Conservation (phyloP, 768 basidiomycete genomes). For the Naematelia aurantialba region DNA sequence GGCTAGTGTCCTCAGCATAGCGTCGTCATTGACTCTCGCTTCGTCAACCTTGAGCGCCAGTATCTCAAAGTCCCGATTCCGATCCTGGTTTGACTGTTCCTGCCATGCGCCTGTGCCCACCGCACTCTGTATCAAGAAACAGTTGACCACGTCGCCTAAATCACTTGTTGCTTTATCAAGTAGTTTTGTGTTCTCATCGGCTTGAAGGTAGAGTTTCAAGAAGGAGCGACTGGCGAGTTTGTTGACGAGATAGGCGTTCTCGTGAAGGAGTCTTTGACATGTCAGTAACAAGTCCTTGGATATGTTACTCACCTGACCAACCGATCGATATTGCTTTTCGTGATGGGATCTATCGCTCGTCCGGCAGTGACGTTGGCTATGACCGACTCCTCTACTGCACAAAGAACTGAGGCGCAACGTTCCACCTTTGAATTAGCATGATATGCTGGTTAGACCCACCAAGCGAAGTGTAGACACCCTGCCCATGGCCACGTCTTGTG, state of each 20-base stretch:
- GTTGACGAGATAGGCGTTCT: conserved; percentile 54
- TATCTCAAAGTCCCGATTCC: conserved; percentile 57
- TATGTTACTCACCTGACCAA: conserved; percentile 16
- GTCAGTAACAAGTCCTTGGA: not conserved
- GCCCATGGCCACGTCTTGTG: conserved; percentile 23
- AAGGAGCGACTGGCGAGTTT: conserved; percentile 67
- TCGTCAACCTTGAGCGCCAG: conserved; percentile 60
- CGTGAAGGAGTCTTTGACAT: conserved; percentile 22
- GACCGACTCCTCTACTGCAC: conserved; percentile 28
- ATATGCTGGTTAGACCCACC: conserved; percentile 7
- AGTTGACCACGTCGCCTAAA: conserved; percentile 58
- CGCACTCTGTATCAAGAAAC: conserved; percentile 53
- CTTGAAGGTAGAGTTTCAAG: conserved; percentile 70
- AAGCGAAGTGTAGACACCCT: conserved; percentile 34
- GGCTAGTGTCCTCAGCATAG: conserved; percentile 63
- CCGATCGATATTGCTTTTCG: conserved; percentile 25
- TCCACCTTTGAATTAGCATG: conserved; percentile 29
- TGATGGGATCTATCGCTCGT: conserved; percentile 21
- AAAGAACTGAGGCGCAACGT: conserved; percentile 28
- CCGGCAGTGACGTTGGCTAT: conserved; percentile 9
- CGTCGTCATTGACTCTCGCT: conserved; percentile 62
- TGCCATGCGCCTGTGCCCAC: conserved; percentile 40
- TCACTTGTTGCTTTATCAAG: conserved; percentile 58
- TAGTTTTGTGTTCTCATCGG: conserved; percentile 63
- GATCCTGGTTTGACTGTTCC: conserved; percentile 56